These are phyloP conservation scores for Pleoardoris graminearum DNA, from an alignment of 2,329 filamentous ascomycete genomes.

Conservation along the genomic window DNA sequence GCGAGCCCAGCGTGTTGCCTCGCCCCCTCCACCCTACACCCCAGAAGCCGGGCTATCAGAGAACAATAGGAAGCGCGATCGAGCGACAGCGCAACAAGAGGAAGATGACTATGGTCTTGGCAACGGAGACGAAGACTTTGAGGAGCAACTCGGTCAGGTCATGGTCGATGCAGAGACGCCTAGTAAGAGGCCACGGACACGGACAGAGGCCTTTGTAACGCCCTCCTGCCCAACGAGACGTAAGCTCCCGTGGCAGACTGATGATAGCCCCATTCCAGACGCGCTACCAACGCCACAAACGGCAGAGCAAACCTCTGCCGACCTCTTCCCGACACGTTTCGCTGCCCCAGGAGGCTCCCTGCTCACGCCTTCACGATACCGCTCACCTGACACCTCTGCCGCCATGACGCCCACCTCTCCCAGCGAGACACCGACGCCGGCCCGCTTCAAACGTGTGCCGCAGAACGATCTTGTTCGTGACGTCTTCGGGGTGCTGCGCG, in stretches of 20 bases:
- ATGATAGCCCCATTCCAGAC: conserved; percentile 15
- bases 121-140: conserved; percentile 34
- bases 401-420: conserved; percentile 24
- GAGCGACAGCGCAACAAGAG: conserved; percentile 26
- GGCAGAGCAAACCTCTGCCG: conserved; percentile 10
- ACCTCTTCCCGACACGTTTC: conserved; percentile 20
- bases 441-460: conserved; percentile 30
- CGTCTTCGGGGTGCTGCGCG: conserved; percentile 56
- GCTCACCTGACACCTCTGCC: conserved; percentile 10
- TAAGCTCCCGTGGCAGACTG: conserved; percentile 47
- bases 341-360: conserved; percentile 10
- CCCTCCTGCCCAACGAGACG: conserved; percentile 32
- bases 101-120: conserved; percentile 42
- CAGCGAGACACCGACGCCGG: conserved; percentile 41
- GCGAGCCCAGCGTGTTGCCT: conserved; percentile 12
- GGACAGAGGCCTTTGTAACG: conserved; percentile 44
- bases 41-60: conserved; percentile 12
- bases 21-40: conserved; percentile 28
- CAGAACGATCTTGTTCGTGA: conserved; percentile 39
- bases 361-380: conserved; percentile 23
- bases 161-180: conserved; percentile 43
- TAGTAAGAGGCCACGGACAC: conserved; percentile 46
- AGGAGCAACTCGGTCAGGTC: conserved; percentile 37
- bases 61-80: conserved; percentile 36
- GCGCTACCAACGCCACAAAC: conserved; percentile 38